phyloP scores from a whole-genome alignment of 345 rosid species.

The Corchorus olitorius region DNA sequence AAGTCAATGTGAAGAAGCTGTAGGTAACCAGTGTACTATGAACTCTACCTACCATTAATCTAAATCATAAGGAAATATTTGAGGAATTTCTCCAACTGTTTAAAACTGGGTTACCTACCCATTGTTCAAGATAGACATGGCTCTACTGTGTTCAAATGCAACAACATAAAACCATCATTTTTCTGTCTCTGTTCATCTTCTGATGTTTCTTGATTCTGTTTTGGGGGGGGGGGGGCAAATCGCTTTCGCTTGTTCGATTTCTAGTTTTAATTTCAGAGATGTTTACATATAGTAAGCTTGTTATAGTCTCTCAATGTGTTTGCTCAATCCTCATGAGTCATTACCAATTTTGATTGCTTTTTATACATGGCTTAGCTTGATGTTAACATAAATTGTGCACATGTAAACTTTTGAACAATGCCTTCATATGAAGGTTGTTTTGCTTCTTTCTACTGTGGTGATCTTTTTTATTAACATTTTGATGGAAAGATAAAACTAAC shows the following conservation, averaged over 20 bases:
- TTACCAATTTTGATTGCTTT: no score
- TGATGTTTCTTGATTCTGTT: background rate
- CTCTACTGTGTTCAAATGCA: background rate
- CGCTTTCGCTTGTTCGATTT: no score
- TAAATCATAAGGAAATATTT: background rate
- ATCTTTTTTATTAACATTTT: background rate
- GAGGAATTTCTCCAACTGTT: background rate
- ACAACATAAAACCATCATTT: background rate
- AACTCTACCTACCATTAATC: constrained; percentile 8
- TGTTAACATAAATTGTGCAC: background rate
- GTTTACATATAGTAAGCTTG: no score
- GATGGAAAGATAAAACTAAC: background rate
- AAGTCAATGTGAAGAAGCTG: constrained; percentile 9
- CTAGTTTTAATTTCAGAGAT: no score
- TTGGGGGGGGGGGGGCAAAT: no score
- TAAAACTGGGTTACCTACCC: background rate
- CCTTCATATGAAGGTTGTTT: background rate
- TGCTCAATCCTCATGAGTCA: no score
- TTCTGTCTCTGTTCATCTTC: no score
- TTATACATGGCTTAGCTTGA: background rate
- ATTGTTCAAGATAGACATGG: background rate
- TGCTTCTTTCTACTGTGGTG: background rate
- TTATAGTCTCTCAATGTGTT: no score
- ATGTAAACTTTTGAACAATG: background rate
- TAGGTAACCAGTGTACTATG: constrained; percentile 8